phyloP scores from a whole-genome alignment of 2,329 filamentous ascomycete species.

The Dissoconium aciculare region DNA sequence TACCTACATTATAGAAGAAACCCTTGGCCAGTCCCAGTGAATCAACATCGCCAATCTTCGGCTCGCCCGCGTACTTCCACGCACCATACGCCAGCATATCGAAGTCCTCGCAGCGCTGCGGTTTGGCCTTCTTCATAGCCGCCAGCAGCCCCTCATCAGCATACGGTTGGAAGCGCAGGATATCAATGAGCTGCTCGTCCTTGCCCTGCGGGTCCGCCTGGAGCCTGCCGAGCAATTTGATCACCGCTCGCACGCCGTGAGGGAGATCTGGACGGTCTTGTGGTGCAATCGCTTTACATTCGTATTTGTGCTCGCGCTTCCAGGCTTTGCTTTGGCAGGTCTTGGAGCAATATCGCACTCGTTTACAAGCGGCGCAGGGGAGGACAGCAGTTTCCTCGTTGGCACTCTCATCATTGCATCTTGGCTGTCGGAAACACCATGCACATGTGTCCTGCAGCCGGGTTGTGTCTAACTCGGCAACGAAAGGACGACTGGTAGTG shows the following conservation, averaged over 20 bases:
- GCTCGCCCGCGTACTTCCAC: slow-evolving; percentile 34
- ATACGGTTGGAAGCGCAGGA: slow-evolving; percentile 14
- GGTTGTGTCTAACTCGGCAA: slow-evolving; percentile 39
- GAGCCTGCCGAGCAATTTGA: slow-evolving; percentile 34
- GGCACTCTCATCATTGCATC: slow-evolving; percentile 21
- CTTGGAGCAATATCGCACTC: slow-evolving; percentile 46
- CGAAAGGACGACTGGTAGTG: slow-evolving; percentile 35
- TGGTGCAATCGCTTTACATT: slow-evolving; percentile 39
- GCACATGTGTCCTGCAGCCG: slow-evolving; percentile 42
- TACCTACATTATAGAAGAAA: slow-evolving; percentile 11
- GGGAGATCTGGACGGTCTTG: slow-evolving; percentile 32
- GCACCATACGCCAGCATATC: slow-evolving; percentile 40
- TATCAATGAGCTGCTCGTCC: slow-evolving; percentile 14
- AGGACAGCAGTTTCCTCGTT: slow-evolving; percentile 27
- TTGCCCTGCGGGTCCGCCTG: slow-evolving; percentile 14
- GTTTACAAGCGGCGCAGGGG: slow-evolving; percentile 42
- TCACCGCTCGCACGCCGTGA: slow-evolving; percentile 39
- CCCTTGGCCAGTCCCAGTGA: slow-evolving; percentile 8
- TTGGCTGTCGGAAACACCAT: slow-evolving; percentile 35
- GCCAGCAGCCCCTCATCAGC: slow-evolving; percentile 30
- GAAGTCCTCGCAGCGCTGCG: slow-evolving; percentile 34
- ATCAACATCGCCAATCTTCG: slow-evolving; percentile 13
- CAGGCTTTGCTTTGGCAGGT: slow-evolving; percentile 45
- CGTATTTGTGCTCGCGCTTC: slow-evolving; percentile 43
- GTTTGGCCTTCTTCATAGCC: slow-evolving; percentile 30